phyloP scores from a whole-genome alignment of 129 eudicot genomes.

The Ambrosia artemisiifolia region DNA sequence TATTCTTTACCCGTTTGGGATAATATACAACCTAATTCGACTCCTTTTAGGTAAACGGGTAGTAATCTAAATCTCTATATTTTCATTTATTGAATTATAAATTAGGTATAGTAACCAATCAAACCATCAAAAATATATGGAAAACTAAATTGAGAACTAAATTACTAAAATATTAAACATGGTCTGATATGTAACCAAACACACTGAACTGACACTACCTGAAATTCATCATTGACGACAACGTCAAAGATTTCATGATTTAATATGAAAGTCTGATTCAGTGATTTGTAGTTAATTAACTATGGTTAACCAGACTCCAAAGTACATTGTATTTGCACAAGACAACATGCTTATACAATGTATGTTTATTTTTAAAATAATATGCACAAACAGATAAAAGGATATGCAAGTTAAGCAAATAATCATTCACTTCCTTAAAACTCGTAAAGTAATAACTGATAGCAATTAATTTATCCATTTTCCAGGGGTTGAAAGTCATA shows the following conservation, averaged over 20 bases:
- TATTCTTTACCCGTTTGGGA: neutral
- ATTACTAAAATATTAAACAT: too few relatives aligned
- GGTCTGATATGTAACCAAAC: neutral
- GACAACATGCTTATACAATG: neutral
- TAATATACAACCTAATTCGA: neutral
- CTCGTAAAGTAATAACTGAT: neutral
- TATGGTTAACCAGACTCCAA: neutral
- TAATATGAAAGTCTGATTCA: neutral
- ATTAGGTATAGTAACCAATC: neutral
- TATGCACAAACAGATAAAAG: neutral
- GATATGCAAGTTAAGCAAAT: neutral
- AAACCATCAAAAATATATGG: neutral
- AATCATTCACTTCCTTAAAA: neutral
- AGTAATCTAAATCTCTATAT: neutral
- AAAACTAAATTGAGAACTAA: neutral
- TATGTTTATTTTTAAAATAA: neutral
- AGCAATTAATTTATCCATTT: neutral
- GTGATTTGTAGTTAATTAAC: neutral
- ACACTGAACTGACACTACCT: neutral
- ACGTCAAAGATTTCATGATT: constrained; percentile 4
- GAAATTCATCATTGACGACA: neutral
- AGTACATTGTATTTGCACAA: neutral
- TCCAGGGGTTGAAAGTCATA: constrained; percentile 26
- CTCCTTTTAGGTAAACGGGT: neutral
- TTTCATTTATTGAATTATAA: neutral